Conservation (phyloP, 805 yeast species). For the Pichia gijzeniarum region DNA sequence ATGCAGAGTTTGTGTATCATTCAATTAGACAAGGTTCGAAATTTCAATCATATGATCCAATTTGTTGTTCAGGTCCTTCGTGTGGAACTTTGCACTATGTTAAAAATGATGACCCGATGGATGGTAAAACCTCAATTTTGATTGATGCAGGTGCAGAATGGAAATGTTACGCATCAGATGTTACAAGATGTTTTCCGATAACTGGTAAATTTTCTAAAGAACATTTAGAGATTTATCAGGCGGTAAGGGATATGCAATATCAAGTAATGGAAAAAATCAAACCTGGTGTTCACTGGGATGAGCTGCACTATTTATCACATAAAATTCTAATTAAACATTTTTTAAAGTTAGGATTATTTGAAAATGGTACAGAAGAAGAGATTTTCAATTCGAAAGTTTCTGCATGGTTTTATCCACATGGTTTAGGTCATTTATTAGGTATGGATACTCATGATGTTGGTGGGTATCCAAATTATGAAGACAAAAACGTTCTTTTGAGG, state of each 20-base stretch:
- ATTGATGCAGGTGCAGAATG: constrained; percentile 98
- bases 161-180: constrained; percentile 88
- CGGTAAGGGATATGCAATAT: constrained; percentile 78
- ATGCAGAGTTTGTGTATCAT: constrained; percentile 93
- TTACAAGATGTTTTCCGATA: constrained; percentile 92
- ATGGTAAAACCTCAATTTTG: constrained; percentile 57
- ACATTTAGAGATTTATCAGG: constrained; percentile 72
- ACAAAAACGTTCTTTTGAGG: constrained; percentile 66
- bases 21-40: constrained; percentile 92
- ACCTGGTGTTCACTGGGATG: constrained; percentile 86
- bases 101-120: constrained; percentile 63
- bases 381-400: constrained; percentile 65
- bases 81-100: constrained; percentile 90
- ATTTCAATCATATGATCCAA: constrained; percentile 85
- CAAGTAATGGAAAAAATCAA: constrained; percentile 63
- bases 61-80: constrained; percentile 88
- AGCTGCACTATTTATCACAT: constrained; percentile 75
- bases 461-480: constrained; percentile 80
- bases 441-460: constrained; percentile 97
- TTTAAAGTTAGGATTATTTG: constrained; percentile 69
- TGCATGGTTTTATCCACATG: constrained; percentile 88
- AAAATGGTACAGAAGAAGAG: constrained; percentile 48
- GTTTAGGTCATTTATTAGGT: constrained; percentile 89
- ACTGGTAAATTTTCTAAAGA: constrained; percentile 86
- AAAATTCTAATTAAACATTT: constrained; percentile 66